Evolutionary conservation across 495 filamentous ascomycete genomes (phyloP).

Genomic region (Penicillium turbatum): DNA sequence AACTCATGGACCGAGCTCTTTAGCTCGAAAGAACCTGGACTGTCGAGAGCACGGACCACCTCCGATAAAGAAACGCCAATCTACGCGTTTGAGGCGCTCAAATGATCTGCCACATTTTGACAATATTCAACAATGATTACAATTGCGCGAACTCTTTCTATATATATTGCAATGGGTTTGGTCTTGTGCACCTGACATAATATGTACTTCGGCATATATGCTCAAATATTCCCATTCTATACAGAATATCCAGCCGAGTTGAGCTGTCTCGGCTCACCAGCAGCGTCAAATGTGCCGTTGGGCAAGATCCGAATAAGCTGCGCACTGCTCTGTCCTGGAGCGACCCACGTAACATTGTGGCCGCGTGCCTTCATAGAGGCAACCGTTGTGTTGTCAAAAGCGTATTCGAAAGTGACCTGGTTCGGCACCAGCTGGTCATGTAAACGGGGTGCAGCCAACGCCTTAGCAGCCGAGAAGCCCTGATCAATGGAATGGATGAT

Average conservation of each 20-base stretch:
- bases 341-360: slow-evolving; percentile 73
- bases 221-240: slow-evolving; percentile 28
- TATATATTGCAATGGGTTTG: background rate
- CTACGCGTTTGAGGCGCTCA: background rate
- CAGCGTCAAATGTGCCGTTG: slow-evolving; percentile 76
- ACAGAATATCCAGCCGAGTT: slow-evolving; percentile 68
- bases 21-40: background rate
- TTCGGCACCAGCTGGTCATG: slow-evolving; percentile 84
- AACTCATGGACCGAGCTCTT: background rate
- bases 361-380: slow-evolving; percentile 58
- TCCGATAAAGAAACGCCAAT: background rate
- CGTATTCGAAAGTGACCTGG: slow-evolving; percentile 63
- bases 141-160: background rate
- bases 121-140: background rate
- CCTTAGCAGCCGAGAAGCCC: slow-evolving; percentile 51
- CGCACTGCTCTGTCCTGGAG: slow-evolving; percentile 59
- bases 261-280: slow-evolving; percentile 70
- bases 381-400: slow-evolving; percentile 62
- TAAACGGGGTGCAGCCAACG: slow-evolving; percentile 62
- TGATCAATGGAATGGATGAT: slow-evolving; percentile 70
- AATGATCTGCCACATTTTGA: background rate
- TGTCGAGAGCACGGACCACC: background rate
- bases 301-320: slow-evolving; percentile 62
- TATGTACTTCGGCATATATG: background rate
- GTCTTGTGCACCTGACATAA: background rate